phyloP scores from a whole-genome alignment of 2,329 filamentous ascomycete species.

The Alternaria burnsii region DNA sequence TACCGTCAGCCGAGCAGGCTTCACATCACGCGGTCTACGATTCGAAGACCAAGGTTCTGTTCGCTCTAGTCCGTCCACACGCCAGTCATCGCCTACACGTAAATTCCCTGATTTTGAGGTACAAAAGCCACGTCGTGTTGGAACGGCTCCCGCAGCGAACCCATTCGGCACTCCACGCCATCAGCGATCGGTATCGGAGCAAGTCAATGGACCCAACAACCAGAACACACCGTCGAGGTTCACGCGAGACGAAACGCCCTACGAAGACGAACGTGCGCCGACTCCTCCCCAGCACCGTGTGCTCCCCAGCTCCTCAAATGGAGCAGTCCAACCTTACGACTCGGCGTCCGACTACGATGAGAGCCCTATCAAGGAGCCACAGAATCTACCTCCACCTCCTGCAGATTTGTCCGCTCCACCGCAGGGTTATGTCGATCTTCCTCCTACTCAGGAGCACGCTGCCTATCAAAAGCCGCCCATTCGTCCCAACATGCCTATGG shows the following conservation, averaged over 20 bases:
- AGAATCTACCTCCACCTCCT: slow-evolving; percentile 44
- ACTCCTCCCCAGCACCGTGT: slow-evolving; percentile 53
- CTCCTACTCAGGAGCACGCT: slow-evolving; percentile 81
- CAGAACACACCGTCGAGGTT: slow-evolving; percentile 52
- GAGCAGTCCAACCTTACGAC: slow-evolving; percentile 34
- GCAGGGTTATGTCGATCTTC: slow-evolving; percentile 78
- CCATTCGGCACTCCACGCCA: slow-evolving; percentile 49
- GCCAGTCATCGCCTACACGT: slow-evolving; percentile 54
- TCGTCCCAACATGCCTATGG: slow-evolving; percentile 76
- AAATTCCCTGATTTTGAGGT: slow-evolving; percentile 30
- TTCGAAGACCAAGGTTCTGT: slow-evolving; percentile 55
- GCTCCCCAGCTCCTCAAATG: slow-evolving; percentile 26
- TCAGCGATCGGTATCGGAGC: slow-evolving; percentile 60
- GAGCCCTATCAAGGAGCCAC: slow-evolving; percentile 36
- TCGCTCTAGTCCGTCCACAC: slow-evolving; percentile 56
- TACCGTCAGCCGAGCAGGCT: slow-evolving; percentile 53
- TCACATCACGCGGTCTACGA: slow-evolving; percentile 48
- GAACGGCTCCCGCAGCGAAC: slow-evolving; percentile 52
- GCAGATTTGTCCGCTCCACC: slow-evolving; percentile 54
- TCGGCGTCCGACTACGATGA: slow-evolving; percentile 44
- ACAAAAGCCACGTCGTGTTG: slow-evolving; percentile 50
- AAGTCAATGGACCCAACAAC: slow-evolving; percentile 54
- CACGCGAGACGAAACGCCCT: slow-evolving; percentile 45
- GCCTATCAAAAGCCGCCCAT: slow-evolving; percentile 74
- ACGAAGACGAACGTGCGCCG: slow-evolving; percentile 49